Percentiles rank a stretch among this genome's conserved stretches.
Evolutionary conservation across 495 filamentous ascomycete species (phyloP).

Genomic region (Staphylotrichum longicolle): DNA sequence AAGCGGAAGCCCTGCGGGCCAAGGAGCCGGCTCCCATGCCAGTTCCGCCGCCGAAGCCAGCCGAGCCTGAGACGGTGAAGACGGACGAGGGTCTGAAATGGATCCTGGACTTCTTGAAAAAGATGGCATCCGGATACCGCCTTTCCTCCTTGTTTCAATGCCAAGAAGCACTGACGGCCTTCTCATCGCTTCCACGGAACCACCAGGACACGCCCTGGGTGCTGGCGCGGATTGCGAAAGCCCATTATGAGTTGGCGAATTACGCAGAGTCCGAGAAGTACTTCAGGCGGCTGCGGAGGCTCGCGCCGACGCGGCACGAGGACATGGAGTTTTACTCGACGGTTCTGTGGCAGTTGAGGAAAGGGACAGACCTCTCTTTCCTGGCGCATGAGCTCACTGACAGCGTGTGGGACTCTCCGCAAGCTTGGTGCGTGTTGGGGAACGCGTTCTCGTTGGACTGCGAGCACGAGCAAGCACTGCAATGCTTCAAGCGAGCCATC

Average conservation of each 20-base stretch:
- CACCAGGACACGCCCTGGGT: conserved; percentile 97
- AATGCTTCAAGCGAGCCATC: conserved; percentile 92
- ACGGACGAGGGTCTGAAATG: conserved; percentile 72
- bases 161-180: conserved; percentile 67
- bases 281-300: conserved; percentile 69
- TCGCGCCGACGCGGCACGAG: conserved; percentile 75
- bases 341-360: conserved; percentile 92
- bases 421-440: conserved; percentile 93
- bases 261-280: conserved; percentile 83
- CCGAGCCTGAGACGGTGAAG: conserved; percentile 50
- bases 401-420: conserved; percentile 77
- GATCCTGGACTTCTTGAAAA: conserved; percentile 78
- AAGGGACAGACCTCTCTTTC: conserved; percentile 86
- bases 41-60: conserved; percentile 41
- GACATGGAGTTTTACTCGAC: conserved; percentile 99
- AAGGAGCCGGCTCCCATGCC: conserved; percentile 38
- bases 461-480: conserved; percentile 91
- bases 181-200: conserved; percentile 62
- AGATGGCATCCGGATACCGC: conserved; percentile 76
- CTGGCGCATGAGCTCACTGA: conserved; percentile 88
- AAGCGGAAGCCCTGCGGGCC: conserved; percentile 53
- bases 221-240: conserved; percentile 80
- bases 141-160: conserved; percentile 74
- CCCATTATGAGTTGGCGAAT: conserved; percentile 81
- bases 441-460: conserved; percentile 94